These are phyloP conservation scores for Ogataea pini DNA, from an alignment of 805 yeast genomes.

Conservation along the genomic window DNA sequence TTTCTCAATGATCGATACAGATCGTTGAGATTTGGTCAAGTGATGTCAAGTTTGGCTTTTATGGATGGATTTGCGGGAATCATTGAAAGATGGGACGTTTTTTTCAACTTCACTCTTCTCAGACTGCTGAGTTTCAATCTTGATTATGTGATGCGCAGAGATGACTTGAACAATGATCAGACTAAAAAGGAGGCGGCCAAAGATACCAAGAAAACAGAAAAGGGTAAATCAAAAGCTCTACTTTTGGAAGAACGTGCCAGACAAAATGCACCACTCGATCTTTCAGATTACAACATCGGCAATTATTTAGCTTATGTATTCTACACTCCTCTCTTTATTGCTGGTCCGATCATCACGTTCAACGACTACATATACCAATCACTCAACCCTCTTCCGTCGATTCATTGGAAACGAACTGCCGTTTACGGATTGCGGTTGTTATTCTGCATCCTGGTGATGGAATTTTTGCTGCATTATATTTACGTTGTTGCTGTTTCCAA, in stretches of 20 bases:
- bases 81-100: conserved; percentile 92
- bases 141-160: conserved; percentile 60
- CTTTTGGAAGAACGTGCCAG: conserved; percentile 59
- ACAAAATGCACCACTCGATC: conserved; percentile 60
- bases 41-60: conserved; percentile 43
- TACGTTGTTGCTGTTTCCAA: conserved; percentile 94
- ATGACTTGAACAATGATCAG: conserved; percentile 11
- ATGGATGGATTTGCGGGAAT: conserved; percentile 75
- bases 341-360: conserved; percentile 93
- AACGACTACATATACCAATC: conserved; percentile 87
- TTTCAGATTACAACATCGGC: conserved; percentile 57
- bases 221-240: conserved; percentile 12
- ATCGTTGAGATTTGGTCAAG: conserved; percentile 48
- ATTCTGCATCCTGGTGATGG: conserved; percentile 85
- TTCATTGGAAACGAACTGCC: conserved; percentile 50
- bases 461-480: conserved; percentile 78
- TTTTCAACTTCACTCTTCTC: conserved; percentile 84
- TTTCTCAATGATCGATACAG: conserved; percentile 75
- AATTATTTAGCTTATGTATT: conserved; percentile 76
- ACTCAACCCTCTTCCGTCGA: conserved; percentile 57
- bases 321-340: conserved; percentile 88
- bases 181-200: conserved; percentile 15
- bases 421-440: conserved; percentile 68
- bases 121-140: conserved; percentile 81
- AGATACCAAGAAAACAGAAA: conserved; percentile 13